Evolutionary conservation across 2,329 filamentous ascomycete genomes (phyloP).

Genomic region (Diplocarpon rosae): DNA sequence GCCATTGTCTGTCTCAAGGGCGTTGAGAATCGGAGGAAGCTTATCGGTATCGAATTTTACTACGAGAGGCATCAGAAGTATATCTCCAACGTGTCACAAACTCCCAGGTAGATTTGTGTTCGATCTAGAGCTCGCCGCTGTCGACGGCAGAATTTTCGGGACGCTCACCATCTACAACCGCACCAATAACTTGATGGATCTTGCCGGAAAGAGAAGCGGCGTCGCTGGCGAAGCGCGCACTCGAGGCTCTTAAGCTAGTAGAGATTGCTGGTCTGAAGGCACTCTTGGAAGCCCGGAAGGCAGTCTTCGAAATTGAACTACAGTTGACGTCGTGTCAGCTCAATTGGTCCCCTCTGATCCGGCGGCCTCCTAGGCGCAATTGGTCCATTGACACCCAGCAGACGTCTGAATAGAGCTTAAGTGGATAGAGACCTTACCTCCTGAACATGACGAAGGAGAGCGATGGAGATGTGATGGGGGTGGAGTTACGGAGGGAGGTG

Average conservation of each 20-base stretch:
- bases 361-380: too few relatives aligned
- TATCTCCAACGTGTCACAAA: slow-evolving; percentile 10
- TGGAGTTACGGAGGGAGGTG: slow-evolving; percentile 12
- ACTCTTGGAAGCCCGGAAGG: slow-evolving; percentile 47
- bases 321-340: slow-evolving; percentile 42
- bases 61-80: slow-evolving; percentile 35
- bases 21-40: slow-evolving; percentile 95
- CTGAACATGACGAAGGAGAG: slow-evolving; percentile 67
- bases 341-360: slow-evolving; percentile 30
- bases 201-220: slow-evolving; percentile 50
- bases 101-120: slow-evolving; percentile 9
- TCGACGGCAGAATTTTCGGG: slow-evolving; percentile 30
- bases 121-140: slow-evolving; percentile 19
- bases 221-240: slow-evolving; percentile 40
- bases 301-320: slow-evolving; percentile 49
- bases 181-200: slow-evolving; percentile 86
- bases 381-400: slow-evolving; percentile 13
- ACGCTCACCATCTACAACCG: slow-evolving; percentile 87
- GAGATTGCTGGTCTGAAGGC: slow-evolving; percentile 45
- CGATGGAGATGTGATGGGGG: slow-evolving; percentile 44
- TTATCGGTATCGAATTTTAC: slow-evolving; percentile 95
- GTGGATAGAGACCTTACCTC: slow-evolving; percentile 48
- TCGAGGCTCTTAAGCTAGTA: slow-evolving; percentile 44
- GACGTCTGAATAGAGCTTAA: slow-evolving; percentile 15
- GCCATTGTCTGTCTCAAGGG: slow-evolving; percentile 82